Evolutionary conservation across 2,329 filamentous ascomycete species (phyloP).

Genomic region (Mollisia scopiformis): DNA sequence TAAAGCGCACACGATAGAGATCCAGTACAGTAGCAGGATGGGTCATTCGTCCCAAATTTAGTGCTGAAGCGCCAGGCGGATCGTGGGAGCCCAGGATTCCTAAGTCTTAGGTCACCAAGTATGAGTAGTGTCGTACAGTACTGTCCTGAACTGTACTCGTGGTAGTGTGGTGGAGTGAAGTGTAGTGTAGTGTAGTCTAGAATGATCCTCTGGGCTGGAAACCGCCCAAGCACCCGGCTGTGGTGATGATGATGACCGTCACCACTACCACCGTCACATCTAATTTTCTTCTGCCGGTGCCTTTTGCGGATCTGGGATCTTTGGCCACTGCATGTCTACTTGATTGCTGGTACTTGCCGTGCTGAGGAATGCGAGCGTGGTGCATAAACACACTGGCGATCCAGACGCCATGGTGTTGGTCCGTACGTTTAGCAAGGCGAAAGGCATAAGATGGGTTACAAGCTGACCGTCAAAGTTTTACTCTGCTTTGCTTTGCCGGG

Average conservation of each 20-base stretch:
- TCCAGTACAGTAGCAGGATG: not conserved
- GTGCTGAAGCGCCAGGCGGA: constrained; percentile 14
- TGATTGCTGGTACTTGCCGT: not conserved
- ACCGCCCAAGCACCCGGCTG: not conserved
- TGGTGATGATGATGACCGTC: not conserved
- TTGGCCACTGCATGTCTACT: not conserved
- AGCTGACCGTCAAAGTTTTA: constrained; percentile 20
- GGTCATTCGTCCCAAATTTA: constrained; percentile 7
- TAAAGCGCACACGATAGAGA: not conserved
- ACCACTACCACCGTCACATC: not conserved
- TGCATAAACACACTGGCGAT: constrained; percentile 23
- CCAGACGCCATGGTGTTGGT: constrained; percentile 19
- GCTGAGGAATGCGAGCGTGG: constrained; percentile 8
- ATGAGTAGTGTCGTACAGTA: too few species aligned
- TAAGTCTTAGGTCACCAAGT: not conserved
- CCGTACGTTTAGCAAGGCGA: constrained; percentile 12
- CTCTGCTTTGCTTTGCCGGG: constrained; percentile 15
- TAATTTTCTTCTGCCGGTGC: not conserved
- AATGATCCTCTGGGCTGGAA: constrained; percentile 3
- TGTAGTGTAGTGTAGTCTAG: too few species aligned
- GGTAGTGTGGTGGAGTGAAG: too few species aligned
- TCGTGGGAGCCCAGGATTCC: not conserved
- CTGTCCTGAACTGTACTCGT: not conserved
- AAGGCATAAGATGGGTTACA: constrained; percentile 15
- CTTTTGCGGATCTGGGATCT: not conserved